Conservation (phyloP, 164 flowering plant genomes). For the Piper longum region DNA sequence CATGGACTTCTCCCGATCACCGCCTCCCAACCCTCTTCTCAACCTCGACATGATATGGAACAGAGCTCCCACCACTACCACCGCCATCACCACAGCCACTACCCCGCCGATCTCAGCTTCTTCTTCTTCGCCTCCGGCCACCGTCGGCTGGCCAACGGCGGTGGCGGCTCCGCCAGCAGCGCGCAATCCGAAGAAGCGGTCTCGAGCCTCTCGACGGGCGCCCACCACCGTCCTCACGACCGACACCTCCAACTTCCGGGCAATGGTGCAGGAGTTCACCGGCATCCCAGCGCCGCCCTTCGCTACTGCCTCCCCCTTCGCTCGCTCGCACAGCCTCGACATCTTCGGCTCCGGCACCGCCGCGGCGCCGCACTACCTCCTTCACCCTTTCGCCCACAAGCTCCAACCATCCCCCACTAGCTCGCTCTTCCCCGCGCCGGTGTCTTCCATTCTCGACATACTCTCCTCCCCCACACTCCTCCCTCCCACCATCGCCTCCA, state of each 20-base stretch:
- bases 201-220: not conserved
- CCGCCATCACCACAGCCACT: slow-evolving; percentile 18
- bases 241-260: slow-evolving; percentile 62
- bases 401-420: slow-evolving; percentile 8
- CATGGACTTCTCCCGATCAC: slow-evolving; percentile 7
- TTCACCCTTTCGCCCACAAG: slow-evolving; percentile 42
- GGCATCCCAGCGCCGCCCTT: slow-evolving; percentile 65
- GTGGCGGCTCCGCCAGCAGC: slow-evolving; percentile 1
- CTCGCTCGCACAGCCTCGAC: slow-evolving; percentile 32
- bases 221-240: slow-evolving; percentile 63
- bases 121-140: slow-evolving; percentile 10
- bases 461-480: slow-evolving; percentile 1
- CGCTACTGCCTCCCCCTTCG: slow-evolving; percentile 21
- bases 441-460: slow-evolving; percentile 6
- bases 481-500: slow-evolving; percentile 1
- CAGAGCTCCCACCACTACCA: slow-evolving; percentile 20
- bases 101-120: not conserved
- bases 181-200: not conserved
- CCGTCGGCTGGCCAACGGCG: not conserved
- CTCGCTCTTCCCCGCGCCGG: slow-evolving; percentile 1
- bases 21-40: slow-evolving; percentile 14
- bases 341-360: slow-evolving; percentile 23
- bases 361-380: slow-evolving; percentile 20
- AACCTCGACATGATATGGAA: slow-evolving; percentile 42
- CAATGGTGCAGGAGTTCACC: slow-evolving; percentile 78